Conservation (phyloP, 164 flowering plant species). For the Aristolochia fimbriata region DNA sequence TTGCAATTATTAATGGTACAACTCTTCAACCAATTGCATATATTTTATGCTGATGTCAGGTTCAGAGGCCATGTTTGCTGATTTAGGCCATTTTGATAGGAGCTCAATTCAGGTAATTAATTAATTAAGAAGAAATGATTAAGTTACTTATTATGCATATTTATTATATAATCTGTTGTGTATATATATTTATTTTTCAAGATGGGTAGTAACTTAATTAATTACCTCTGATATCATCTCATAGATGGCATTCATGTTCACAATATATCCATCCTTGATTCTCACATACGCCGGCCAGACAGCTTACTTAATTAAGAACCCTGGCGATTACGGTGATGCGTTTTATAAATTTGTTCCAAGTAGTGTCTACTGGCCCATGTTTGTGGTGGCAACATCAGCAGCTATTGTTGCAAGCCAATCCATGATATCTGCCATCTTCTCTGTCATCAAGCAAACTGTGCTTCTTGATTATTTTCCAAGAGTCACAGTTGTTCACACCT, state of each 20-base stretch:
- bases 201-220: too few species aligned
- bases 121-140: too few species aligned
- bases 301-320: slow-evolving; percentile 69
- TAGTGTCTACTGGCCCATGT: slow-evolving; percentile 71
- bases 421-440: slow-evolving; percentile 81
- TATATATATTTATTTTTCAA: too few species aligned
- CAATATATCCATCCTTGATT: slow-evolving; percentile 73
- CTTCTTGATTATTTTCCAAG: slow-evolving; percentile 78
- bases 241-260: slow-evolving; percentile 68
- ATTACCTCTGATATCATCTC: too few species aligned
- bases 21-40: too few species aligned
- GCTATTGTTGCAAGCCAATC: slow-evolving; percentile 88
- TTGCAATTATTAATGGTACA: too few species aligned
- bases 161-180: too few species aligned
- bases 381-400: slow-evolving; percentile 54
- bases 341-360: slow-evolving; percentile 73
- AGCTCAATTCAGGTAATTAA: slow-evolving; percentile 70
- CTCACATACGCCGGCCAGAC: slow-evolving; percentile 87
- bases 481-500: slow-evolving; percentile 81
- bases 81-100: slow-evolving; percentile 75
- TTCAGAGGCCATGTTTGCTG: slow-evolving; percentile 82
- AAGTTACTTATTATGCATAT: too few species aligned
- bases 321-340: slow-evolving; percentile 59
- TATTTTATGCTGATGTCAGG: slow-evolving; percentile 53
- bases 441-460: slow-evolving; percentile 80